Base-by-base conservation (phyloP, 73 alveolate genomes). In the Paramecium caudatum region DNA sequence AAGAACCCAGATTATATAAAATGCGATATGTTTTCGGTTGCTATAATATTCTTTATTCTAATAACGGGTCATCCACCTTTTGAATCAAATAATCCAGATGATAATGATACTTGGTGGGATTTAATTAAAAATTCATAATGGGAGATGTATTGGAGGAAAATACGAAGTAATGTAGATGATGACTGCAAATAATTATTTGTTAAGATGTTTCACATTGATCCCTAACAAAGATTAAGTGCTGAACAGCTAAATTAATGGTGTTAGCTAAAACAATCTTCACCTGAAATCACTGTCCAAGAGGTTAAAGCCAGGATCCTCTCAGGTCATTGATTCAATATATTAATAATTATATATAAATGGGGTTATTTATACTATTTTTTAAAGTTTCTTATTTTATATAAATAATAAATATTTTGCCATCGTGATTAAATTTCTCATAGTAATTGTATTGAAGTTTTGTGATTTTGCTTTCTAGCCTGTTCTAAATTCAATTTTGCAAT, bases 41-140 rank as follows among this genome's bases (percentile, higher is more conserved):
- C 55, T 21, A 68, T 74, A 19, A 45, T 74, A 37, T 74, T 27
- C 19, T 74, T 37, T 43, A 74, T 74, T 4, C 19, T 74, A 41
- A 37, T 74, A 39, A 74, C 88, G 6, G 88, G 88, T 12, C 88
- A 74, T 45, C 88, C 88, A 15, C 88, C 88, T 5, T 74, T 74
- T 45, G 68, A 41, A 43, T 74, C 88, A 3, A 74, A 74, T 45
- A 45, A 74, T 74, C 69, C 65, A 74, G 43, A 41, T 5, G 32
- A 74, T 41, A 12, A 74, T 3, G 88, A 74, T 45, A 41, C 39
- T 9, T 74, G 88, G 88, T 74, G 88, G 88, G 43, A 36, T 23
- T 45, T 74, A 19, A 74, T 74, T 16, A 21, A 37, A 9, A 74
- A 74, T 74, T 23, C n/a, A 5, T 3, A 74, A 41, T 74, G 88